Evolutionary conservation across 2,329 filamentous ascomycete genomes (phyloP), one percentile per base, ranked within the genome.

Genomic region (Ophiocordyceps robertsii): DNA sequence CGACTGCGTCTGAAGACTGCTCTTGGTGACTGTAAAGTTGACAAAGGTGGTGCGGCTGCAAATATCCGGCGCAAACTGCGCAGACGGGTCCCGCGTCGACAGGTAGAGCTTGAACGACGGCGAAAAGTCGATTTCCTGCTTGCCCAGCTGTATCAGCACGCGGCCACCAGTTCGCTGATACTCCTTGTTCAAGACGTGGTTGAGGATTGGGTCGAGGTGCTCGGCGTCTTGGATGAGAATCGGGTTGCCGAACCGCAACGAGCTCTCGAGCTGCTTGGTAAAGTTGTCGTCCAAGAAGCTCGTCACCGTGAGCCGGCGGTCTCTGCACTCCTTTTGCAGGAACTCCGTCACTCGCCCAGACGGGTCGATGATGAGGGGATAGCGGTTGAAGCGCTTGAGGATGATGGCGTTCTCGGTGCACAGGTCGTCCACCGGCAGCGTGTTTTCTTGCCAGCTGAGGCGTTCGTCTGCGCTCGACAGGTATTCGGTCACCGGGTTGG

Each of bases 331-430:
- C 56, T 89, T 90, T 63, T 94, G 85, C 56, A 98, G 62, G 69
- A 96, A 98, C 54, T 98, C 92, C 1, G 87, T 92, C 19, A 90
- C 87, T 50, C 92, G 79, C 36, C 92, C 92, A 13, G 92, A 96
- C 1, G 93, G 93, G 62, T 98, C 92, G 59, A 98, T 95, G 62
- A 98, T 96, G 46, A 98, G 76, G 37, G 93, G 92, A 61, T 98
- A 98, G 49, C 92, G 79, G 68, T 98, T 98, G 79, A 95, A 98
- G 45, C 92, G 82, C 69, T 96, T 88, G 47, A 98, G 76, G 51
- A 98, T 83, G 56, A 98, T 95, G 37, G 93, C 92, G 56, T 98
- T 98, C 64, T 98, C 92, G 0, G 92, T 98, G 72, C 92, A 98
- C 35, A 98, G 75, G 57, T 98, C 92, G 59, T 98, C 92, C 5